A percentile compares a stretch with the other conserved stretches of the same genome.
phyloP scores from a whole-genome alignment of 495 filamentous ascomycete genomes.

The Talaromyces nanjingensis region DNA sequence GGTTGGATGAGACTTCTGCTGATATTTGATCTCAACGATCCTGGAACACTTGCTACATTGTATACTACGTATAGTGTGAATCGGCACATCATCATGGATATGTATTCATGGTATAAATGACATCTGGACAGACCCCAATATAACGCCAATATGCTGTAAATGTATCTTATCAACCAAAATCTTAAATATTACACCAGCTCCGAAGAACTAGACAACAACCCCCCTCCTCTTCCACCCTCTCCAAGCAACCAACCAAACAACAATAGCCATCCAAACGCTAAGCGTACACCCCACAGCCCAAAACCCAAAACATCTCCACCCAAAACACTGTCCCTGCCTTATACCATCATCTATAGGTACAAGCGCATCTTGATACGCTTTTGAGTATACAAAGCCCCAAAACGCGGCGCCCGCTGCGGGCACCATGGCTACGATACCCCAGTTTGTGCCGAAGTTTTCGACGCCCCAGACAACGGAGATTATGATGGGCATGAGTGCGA shows the following conservation, averaged over 20 bases:
- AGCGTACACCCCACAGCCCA: slow-evolving; percentile 67
- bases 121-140: neutral
- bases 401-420: slow-evolving; percentile 78
- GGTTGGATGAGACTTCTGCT: slow-evolving; percentile 55
- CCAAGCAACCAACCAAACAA: slow-evolving; percentile 73
- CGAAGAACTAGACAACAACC: slow-evolving; percentile 56
- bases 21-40: slow-evolving; percentile 48
- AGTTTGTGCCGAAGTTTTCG: slow-evolving; percentile 97
- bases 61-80: neutral
- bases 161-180: neutral
- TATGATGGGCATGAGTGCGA: slow-evolving; percentile 83
- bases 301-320: slow-evolving; percentile 74
- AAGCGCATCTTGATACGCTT: slow-evolving; percentile 65
- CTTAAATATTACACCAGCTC: neutral
- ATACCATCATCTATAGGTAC: slow-evolving; percentile 9
- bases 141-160: neutral
- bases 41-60: neutral
- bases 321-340: slow-evolving; percentile 50
- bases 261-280: slow-evolving; percentile 71
- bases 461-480: slow-evolving; percentile 94
- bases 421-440: slow-evolving; percentile 88
- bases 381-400: slow-evolving; percentile 79
- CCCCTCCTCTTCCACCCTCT: slow-evolving; percentile 76
- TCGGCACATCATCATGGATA: neutral
- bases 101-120: neutral